Conservation (phyloP, 1,284 basidiomycete species). For the Peniophora sp. region DNA sequence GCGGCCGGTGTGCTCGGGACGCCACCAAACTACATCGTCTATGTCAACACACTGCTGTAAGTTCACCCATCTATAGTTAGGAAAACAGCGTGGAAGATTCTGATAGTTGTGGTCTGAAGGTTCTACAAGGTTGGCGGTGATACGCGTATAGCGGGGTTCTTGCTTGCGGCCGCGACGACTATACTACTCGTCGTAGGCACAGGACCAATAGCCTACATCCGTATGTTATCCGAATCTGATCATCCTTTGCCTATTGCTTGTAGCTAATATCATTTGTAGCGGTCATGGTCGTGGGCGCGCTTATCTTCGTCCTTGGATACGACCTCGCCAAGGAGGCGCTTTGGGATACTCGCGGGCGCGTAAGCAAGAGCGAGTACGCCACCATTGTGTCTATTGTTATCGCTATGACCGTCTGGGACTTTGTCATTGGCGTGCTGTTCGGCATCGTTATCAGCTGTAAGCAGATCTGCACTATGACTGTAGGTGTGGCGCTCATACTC, state of each 20-base stretch:
- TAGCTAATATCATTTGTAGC: constrained; percentile 34
- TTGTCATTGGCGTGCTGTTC: constrained; percentile 89
- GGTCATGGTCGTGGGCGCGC: constrained; percentile 82
- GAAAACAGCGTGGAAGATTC: no score
- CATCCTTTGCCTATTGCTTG: background rate
- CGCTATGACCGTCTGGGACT: constrained; percentile 92
- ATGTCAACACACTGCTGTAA: constrained; percentile 88
- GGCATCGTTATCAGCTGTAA: constrained; percentile 87
- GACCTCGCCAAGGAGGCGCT: constrained; percentile 93
- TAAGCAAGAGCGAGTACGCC: constrained; percentile 74
- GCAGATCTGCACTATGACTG: constrained; percentile 17
- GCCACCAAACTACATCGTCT: constrained; percentile 80
- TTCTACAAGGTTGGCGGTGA: constrained; percentile 94
- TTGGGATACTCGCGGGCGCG: constrained; percentile 91
- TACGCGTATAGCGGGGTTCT: constrained; percentile 76
- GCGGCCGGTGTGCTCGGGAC: constrained; percentile 76
- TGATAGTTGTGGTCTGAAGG: no score
- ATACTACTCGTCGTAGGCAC: constrained; percentile 79
- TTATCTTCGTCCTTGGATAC: constrained; percentile 94
- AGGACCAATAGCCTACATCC: constrained; percentile 81
- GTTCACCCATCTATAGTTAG: no score
- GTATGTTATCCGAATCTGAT: constrained; percentile 46
- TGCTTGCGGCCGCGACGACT: constrained; percentile 76
- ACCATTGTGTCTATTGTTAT: constrained; percentile 79
- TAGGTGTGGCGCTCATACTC: constrained; percentile 8